Conservation (phyloP, 306 rosid species). For the Castanea sativa region DNA sequence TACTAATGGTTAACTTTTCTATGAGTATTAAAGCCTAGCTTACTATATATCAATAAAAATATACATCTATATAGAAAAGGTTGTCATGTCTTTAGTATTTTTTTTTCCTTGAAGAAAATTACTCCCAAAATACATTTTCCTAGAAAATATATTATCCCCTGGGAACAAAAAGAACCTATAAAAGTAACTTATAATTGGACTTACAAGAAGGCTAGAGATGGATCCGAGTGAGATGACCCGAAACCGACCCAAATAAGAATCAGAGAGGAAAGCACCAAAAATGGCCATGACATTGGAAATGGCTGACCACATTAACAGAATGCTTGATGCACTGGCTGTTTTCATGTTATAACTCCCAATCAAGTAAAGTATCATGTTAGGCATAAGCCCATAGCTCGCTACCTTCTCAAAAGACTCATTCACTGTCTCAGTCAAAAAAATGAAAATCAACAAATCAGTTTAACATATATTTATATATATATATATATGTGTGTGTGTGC, state of each 20-base stretch:
- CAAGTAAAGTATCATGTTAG: conserved; percentile 52
- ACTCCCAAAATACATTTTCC: too few relatives aligned
- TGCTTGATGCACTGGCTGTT: conserved; percentile 28
- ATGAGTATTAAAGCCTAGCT: too few relatives aligned
- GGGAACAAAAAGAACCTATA: background rate
- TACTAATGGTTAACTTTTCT: too few relatives aligned
- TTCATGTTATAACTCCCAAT: conserved; percentile 27
- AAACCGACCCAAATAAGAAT: conserved; percentile 52
- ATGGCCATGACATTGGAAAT: conserved; percentile 39
- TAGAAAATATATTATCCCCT: background rate
- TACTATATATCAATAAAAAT: too few relatives aligned
- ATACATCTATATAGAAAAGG: too few relatives aligned
- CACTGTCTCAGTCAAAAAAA: conserved; percentile 18
- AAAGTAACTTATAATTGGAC: background rate
- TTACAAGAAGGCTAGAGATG: conserved; percentile 45
- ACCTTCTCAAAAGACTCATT: conserved; percentile 50
- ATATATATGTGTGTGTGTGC: background rate
- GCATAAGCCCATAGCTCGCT: conserved; percentile 44
- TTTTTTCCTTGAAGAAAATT: background rate
- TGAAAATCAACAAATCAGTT: background rate
- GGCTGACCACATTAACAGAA: conserved; percentile 44
- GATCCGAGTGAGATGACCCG: conserved; percentile 41
- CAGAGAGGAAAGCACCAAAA: conserved; percentile 50
- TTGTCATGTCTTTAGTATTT: background rate
- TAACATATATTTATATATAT: background rate